Base-by-base conservation (phyloP, 2,329 filamentous ascomycete species). In the Endocalyx cinctus region DNA sequence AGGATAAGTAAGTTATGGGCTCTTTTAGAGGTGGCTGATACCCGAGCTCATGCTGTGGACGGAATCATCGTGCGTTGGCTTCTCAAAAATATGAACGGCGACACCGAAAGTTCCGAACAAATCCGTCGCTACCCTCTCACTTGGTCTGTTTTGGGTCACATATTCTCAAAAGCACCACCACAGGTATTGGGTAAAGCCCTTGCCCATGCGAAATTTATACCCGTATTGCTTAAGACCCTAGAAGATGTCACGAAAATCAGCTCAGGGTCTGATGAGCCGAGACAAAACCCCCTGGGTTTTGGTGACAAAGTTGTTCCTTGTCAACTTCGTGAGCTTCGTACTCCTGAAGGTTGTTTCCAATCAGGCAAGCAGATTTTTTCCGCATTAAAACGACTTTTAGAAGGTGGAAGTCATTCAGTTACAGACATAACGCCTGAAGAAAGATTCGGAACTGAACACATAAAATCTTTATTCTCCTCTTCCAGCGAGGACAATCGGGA, bases 111-210 rank as follows among this genome's bases (percentile, higher is more conserved):
- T 30, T 67, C 70, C 33, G 73, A 78, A 51, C 69, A 63, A 25
- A 47, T 77, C 31, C 68, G 75, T 46, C 64, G 74, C 41, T 76
- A 70, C 46, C 72, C 74, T 29, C 53, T 73, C 33, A 66, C 74
- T 8, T 82, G 78, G 84, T 67, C 63, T 18, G 69, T 87, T 22
- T 55, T 88, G 16, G 66, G 67, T 27, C 71, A 70, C 38, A 66
- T 83, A 29, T 70, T 86, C 34, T 64, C 69, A 31, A 64, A 77
- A n/a, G 75, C 90, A 13, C 81, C 85, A 0, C 64, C 79, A 0
- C 79, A 83, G 28, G 80, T 77, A 10, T 67, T 86, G 16, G 84
- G 85, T 7, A 79, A 79, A 37, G 78, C 84, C 4, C 68, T 94
- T 6, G 79, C 77, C 15, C 80, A 88, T 37, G 70, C 81, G 36